phyloP scores from a whole-genome alignment of 345 rosid species.

The Ailanthus altissimus region DNA sequence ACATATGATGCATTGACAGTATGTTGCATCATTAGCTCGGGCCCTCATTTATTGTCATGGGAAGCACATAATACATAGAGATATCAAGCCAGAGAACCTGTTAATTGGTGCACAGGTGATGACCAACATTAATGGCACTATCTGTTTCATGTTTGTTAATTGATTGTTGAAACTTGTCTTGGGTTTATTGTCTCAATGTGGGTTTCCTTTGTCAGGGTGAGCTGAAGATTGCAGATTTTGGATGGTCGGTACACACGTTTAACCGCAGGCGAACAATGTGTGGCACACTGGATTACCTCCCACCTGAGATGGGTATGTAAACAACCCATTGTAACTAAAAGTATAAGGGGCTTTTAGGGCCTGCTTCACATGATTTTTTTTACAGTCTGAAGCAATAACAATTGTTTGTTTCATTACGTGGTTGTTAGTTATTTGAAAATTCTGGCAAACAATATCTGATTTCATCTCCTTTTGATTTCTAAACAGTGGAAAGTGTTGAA shows the following conservation, averaged over 20 bases:
- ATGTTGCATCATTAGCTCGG: slow-evolving; percentile 94
- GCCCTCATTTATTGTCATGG: slow-evolving; percentile 99
- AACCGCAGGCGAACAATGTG: slow-evolving; percentile 98
- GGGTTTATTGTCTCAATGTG: slow-evolving; percentile 20
- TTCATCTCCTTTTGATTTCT: background rate
- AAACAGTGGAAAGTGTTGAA: slow-evolving; percentile 87
- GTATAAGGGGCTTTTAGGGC: background rate
- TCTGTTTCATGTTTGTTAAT: background rate
- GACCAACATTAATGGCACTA: background rate
- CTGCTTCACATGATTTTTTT: background rate
- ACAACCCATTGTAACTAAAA: background rate
- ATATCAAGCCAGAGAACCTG: slow-evolving; percentile 95
- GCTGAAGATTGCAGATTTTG: slow-evolving; percentile 98
- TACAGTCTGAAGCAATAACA: background rate
- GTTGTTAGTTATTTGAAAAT: background rate
- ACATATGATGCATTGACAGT: slow-evolving; percentile 44
- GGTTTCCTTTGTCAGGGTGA: slow-evolving; percentile 64
- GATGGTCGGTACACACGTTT: slow-evolving; percentile 99
- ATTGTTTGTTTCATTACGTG: background rate
- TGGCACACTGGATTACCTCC: slow-evolving; percentile 95
- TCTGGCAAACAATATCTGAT: background rate
- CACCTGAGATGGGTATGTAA: slow-evolving; percentile 94
- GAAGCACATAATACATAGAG: slow-evolving; percentile 97
- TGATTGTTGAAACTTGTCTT: background rate
- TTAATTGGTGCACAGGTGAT: slow-evolving; percentile 83